Base-by-base conservation (phyloP, 495 filamentous ascomycete species). In the Staphylotrichum tortipilum region DNA sequence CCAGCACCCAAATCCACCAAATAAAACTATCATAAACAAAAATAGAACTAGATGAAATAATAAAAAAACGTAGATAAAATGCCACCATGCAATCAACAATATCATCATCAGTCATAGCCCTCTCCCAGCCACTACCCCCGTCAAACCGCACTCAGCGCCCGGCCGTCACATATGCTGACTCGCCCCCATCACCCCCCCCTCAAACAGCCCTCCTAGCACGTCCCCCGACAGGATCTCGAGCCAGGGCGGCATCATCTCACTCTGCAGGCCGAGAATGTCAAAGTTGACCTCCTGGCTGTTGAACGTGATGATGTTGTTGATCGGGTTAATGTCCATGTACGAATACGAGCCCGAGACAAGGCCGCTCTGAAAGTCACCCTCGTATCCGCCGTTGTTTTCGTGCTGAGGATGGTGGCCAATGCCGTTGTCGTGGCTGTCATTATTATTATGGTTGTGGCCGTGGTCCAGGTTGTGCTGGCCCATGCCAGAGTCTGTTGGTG, bases 261-360 rank as follows among this genome's bases (percentile, higher is more conserved):
- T 61, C 8, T 56, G 53, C 19, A 63, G 41, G 2, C 60, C 60
- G 11, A 66, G 44, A 14, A 53, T 39, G 24, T 61, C 63, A 31
- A 85, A 80, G 57, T 84, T 80, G 40, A 86, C 74, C 48, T 88
- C 84, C 46, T 83, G 81, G 49, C 75, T 82, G 58, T 86, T 80
- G 51, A 87, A 86, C 51, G 82, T 78, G 53, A 86, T 67, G 44
- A 62, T 65, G 17, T 80, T 63, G 73, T 79, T 55, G 68, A 73
- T 43, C 1, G 70, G 58, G 26, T 66, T 68, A 0, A 64, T 45
- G n/a, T 60, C 63, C 0, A 70, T 58, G 36, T 75, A 73, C 31
- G 66, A 54, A 61, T 70, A 60, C n/a, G 66, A 61, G 63, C 67
- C 57, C 47, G 70, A 51, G 18, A 64, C 52, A 40, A 71, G 47